Conservation (phyloP, 2,329 filamentous ascomycete species). For the Colletotrichum sp. region DNA sequence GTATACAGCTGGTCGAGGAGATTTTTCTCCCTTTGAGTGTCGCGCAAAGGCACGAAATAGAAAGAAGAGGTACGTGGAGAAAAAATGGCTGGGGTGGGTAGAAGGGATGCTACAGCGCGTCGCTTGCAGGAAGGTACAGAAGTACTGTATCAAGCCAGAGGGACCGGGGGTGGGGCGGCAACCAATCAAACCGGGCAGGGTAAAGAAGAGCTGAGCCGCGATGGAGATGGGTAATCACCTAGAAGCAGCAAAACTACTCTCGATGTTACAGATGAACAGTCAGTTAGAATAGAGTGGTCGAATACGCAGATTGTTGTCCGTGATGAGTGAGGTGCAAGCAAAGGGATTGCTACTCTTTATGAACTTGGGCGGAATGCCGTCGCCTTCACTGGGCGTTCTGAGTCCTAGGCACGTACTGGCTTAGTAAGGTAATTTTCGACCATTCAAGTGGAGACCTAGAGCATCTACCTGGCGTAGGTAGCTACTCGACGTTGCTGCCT, state of each 20-base stretch:
- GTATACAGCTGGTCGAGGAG: conserved; percentile 1
- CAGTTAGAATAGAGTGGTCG: neutral
- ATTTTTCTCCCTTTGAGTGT: conserved; percentile 2
- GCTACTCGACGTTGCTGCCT: neutral
- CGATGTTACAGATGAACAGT: neutral
- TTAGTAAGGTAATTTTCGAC: neutral
- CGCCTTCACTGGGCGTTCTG: neutral
- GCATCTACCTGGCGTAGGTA: neutral
- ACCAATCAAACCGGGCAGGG: neutral
- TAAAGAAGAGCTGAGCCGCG: neutral
- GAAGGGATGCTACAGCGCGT: conserved; percentile 6
- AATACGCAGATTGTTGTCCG: neutral
- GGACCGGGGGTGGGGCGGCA: neutral
- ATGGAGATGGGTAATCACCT: neutral
- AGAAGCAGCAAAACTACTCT: neutral
- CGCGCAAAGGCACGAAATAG: neutral
- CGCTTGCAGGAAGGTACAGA: neutral
- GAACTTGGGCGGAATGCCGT: neutral
- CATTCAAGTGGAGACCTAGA: neutral
- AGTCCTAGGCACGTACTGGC: neutral
- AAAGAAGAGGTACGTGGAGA: conserved; percentile 16
- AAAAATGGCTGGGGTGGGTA: conserved; percentile 16
- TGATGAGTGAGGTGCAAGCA: neutral
- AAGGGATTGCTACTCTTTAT: neutral
- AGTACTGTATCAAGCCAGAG: neutral